Evolutionary conservation across 148 eudicot genomes (phyloP).

Genomic region (Arctostaphylos glauca): DNA sequence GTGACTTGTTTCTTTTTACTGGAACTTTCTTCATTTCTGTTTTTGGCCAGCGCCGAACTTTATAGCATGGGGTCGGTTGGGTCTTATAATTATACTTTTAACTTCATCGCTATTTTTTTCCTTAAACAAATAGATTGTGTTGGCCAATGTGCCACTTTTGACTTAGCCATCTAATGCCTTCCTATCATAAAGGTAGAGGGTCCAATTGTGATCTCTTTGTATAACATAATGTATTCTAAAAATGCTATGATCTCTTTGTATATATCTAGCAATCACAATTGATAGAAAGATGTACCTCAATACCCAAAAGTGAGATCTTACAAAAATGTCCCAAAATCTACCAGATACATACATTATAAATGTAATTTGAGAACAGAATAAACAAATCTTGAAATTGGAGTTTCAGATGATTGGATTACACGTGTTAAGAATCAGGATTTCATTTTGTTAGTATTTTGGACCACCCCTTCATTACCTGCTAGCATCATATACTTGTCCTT

Average conservation of each 20-base stretch:
- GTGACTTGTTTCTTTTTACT: too few species aligned
- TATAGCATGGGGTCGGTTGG: too few species aligned
- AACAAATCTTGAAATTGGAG: constrained; percentile 8
- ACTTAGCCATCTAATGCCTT: too few species aligned
- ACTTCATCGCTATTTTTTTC: too few species aligned
- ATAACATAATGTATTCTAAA: background rate
- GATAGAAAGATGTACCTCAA: background rate
- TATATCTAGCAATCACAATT: background rate
- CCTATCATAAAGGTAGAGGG: too few species aligned
- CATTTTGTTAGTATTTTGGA: constrained; percentile 19
- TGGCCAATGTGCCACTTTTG: too few species aligned
- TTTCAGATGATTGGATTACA: background rate
- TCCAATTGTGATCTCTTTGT: background rate
- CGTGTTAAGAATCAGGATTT: background rate
- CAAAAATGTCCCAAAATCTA: background rate
- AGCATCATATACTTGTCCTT: constrained; percentile 84
- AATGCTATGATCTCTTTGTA: background rate
- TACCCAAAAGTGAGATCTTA: background rate
- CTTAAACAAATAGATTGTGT: too few species aligned
- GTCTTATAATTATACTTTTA: too few species aligned
- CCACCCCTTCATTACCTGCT: constrained; percentile 75
- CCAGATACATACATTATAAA: background rate
- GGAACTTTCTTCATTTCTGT: too few species aligned
- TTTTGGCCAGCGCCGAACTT: too few species aligned
- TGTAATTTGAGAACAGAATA: background rate